Evolutionary conservation across 768 basidiomycete species (phyloP).

Genomic region (Tephrocybe sp.): DNA sequence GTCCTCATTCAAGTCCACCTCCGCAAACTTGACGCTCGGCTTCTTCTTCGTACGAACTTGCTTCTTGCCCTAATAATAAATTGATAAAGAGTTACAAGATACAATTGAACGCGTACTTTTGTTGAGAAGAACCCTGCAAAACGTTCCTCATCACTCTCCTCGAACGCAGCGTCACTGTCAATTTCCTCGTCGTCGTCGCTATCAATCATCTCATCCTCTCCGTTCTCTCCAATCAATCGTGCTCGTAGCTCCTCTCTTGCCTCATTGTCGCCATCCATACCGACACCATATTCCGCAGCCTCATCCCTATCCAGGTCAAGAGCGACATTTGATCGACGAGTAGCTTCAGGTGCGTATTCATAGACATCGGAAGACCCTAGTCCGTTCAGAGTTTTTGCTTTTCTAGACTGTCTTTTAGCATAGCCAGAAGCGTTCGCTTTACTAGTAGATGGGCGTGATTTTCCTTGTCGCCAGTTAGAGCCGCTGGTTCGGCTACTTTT

Average conservation of each 20-base stretch:
- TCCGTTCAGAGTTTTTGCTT: slow-evolving; percentile 31
- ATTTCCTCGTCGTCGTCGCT: slow-evolving; percentile 83
- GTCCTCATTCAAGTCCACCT: slow-evolving; percentile 69
- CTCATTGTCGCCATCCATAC: slow-evolving; percentile 41
- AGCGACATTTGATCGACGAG: slow-evolving; percentile 49
- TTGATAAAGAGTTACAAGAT: not conserved
- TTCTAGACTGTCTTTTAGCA: slow-evolving; percentile 48
- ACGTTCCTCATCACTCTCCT: slow-evolving; percentile 76
- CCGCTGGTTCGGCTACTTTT: slow-evolving; percentile 4
- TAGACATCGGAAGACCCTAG: slow-evolving; percentile 56
- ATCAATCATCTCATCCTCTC: slow-evolving; percentile 52
- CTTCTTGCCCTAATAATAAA: slow-evolving; percentile 22
- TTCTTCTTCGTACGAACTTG: slow-evolving; percentile 28
- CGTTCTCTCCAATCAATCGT: slow-evolving; percentile 50
- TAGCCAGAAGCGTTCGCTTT: slow-evolving; percentile 49
- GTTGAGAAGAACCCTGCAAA: slow-evolving; percentile 62
- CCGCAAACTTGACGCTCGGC: slow-evolving; percentile 39
- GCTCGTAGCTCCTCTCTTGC: slow-evolving; percentile 39
- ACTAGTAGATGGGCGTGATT: slow-evolving; percentile 19
- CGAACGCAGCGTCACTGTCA: slow-evolving; percentile 81
- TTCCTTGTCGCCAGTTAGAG: slow-evolving; percentile 8
- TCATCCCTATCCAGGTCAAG: slow-evolving; percentile 61
- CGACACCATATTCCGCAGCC: slow-evolving; percentile 35
- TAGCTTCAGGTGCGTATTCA: slow-evolving; percentile 53
- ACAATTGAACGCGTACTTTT: slow-evolving; percentile 32